Conservation (phyloP, 139 green algal species). For the Haematococcus lacustris region DNA sequence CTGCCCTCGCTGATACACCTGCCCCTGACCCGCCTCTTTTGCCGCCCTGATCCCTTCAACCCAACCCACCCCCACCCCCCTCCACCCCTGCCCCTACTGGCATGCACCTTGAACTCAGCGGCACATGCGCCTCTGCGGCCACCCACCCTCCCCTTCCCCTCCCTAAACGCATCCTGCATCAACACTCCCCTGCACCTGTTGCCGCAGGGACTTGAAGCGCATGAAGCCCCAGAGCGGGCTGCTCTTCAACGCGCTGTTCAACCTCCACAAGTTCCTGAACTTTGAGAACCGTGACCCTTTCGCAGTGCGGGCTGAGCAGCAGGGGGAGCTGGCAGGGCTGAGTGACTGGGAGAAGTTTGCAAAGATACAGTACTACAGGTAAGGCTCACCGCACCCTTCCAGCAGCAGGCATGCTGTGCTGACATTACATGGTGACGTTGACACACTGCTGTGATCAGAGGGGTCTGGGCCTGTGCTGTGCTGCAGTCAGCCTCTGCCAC, state of each 20-base stretch:
- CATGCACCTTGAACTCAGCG: too few species aligned
- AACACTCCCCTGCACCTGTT: too few species aligned
- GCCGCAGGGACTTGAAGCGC: slow-evolving; percentile 74
- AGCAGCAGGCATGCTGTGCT: not conserved
- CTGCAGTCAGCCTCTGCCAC: not conserved
- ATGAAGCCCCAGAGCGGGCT: slow-evolving; percentile 63
- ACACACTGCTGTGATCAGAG: not conserved
- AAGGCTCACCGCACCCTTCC: not conserved
- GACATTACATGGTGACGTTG: not conserved
- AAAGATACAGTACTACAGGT: slow-evolving; percentile 53
- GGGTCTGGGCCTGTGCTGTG: not conserved
- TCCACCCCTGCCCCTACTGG: too few species aligned
- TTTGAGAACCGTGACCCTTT: slow-evolving; percentile 85
- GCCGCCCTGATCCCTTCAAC: too few species aligned
- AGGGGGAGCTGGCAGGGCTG: slow-evolving; percentile 47
- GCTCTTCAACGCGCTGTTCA: slow-evolving; percentile 98
- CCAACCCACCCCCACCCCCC: too few species aligned
- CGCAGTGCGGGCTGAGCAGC: slow-evolving; percentile 34
- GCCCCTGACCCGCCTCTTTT: too few species aligned
- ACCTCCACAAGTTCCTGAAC: slow-evolving; percentile 97
- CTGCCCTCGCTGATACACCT: too few species aligned
- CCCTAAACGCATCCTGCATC: too few species aligned
- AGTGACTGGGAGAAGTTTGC: slow-evolving; percentile 75
- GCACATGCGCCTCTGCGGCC: too few species aligned
- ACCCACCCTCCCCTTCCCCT: too few species aligned